Base-by-base conservation (phyloP, 495 filamentous ascomycete species). In the Recurvomyces mirabilis region DNA sequence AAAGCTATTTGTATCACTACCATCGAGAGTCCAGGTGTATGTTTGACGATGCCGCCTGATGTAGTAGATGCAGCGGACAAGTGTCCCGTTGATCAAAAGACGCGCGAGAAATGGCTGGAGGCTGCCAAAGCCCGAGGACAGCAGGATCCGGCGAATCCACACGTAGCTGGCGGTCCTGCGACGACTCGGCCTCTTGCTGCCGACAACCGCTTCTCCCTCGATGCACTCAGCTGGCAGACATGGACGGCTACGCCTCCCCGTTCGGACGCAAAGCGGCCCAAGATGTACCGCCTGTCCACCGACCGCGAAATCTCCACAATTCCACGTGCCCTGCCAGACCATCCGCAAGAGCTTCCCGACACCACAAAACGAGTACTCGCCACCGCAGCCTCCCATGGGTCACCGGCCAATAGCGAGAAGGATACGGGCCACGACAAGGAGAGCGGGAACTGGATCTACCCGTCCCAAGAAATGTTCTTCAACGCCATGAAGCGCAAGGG, bases 381-480 rank as follows among this genome's bases (percentile, higher is more conserved):
- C 45, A 53, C 43, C 44, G 51, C 56, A 47, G 59, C 45, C 42
- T 50, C 60, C 53, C 23, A 68, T 54, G 9, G 53, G 55, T 40
- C 59, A 61, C 79, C 76, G 1, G 74, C 73, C 11, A 87, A 88
- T 64, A 70, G 74, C 38, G 82, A 88, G 63, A 54, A 68, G 14
- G 85, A 88, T 48, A 84, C 82, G 38, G 76, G 79, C 21, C 65
- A 65, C 36, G 81, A 85, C 48, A 55, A 65, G 25, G 60, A 65
- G 14, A 69, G 69, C 2, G 87, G 87, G 13, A 89, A 93, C 60
- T 98, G 93, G 91, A 79, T 98, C 36, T 98, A 98, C 65, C 91
- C 91, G 0, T 93, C 84, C 0, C 93, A 98, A 58, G 74, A 80
- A 46, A 87, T 91, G 72, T 98, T 98, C 67, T 95, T 94, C 68